A percentile compares a stretch with the other conserved stretches of the same genome.
Conservation (phyloP, 2,329 filamentous ascomycete species). For the Trichoderma simmonsii region DNA sequence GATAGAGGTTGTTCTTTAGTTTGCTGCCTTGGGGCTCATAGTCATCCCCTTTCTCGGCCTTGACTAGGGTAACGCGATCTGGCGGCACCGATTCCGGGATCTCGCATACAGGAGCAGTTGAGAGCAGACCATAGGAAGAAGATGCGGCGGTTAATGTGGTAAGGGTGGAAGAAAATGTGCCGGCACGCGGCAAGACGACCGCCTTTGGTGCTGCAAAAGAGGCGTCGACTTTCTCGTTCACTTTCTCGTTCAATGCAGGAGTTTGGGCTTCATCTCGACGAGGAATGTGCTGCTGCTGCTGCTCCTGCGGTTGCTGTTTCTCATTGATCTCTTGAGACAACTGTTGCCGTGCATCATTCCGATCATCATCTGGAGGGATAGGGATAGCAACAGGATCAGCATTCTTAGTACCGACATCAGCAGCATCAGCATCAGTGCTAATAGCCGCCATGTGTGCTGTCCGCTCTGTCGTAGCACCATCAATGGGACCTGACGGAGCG, state of each 20-base stretch:
- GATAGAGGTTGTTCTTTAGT: slow-evolving; percentile 26
- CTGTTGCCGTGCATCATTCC: not conserved
- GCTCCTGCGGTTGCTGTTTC: not conserved
- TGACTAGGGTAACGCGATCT: slow-evolving; percentile 9
- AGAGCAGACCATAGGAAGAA: not conserved
- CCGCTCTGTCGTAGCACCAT: not conserved
- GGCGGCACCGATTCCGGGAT: not conserved
- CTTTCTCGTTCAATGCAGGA: not conserved
- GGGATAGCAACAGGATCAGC: not conserved
- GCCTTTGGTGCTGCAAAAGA: not conserved
- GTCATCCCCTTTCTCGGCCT: not conserved
- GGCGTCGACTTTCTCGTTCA: not conserved
- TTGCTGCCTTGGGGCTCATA: slow-evolving; percentile 1
- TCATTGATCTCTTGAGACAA: not conserved
- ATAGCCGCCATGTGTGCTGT: not conserved
- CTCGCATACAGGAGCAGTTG: not conserved
- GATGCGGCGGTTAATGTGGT: not conserved
- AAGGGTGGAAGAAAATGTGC: not conserved
- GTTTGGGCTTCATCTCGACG: not conserved
- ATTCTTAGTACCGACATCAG: not conserved
- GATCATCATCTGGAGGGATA: not conserved
- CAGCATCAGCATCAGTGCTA: not conserved
- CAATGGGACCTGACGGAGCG: not conserved
- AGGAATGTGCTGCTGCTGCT: not conserved
- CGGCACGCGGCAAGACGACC: slow-evolving; percentile 1